Evolutionary conservation across 2,329 filamentous ascomycete species (phyloP), one percentile per base, ranked within the genome.

Genomic region (Exophiala mesophila): DNA sequence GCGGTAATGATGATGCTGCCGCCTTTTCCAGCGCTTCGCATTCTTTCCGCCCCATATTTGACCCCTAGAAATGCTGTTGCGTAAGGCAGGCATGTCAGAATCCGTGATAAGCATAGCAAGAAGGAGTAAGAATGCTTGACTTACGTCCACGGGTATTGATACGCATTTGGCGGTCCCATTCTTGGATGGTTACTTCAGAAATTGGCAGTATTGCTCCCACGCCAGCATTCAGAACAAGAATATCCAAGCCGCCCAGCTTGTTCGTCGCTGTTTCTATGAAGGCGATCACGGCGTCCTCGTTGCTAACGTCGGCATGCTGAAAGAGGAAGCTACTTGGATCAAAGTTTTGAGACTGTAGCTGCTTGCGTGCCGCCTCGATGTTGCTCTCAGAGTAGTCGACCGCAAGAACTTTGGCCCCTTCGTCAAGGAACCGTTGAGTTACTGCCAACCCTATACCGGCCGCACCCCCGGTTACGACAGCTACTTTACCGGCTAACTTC

Each of bases 171-270:
- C 59, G 63, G 37, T 60, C 54, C 53, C 60, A 72, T 41, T 66
- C 53, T 1, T 56, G 53, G 33, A 57, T 2, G 0, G 73, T 74
- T 1, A 80, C 50, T 3, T 80, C 72, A 0, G 82, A 66, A 0
- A 79, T 55, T 0, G 64, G 50, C 49, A 75, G 75, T 4, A 79
- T 71, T 45, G 78, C 73, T 0, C 71, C 70, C 28, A 81, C 77
- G 5, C 77, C 78, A 3, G 45, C 45, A 21, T 48, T 48, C 17
- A 44, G 36, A 12, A 48, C 41, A 3, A 31, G 30, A 21, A 48
- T 41, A 16, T 48, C 45, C 13, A 48, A 18, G 16, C 40, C 30
- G 26, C 42, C 42, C 7, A 39, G 19, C 3, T 39, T 17, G 8
- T 36, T 6, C 9, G 13, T 10, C 13, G 36, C 39, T 17, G 39